Base-by-base conservation (phyloP, 306 rosid genomes). In the Begonia masoniana region DNA sequence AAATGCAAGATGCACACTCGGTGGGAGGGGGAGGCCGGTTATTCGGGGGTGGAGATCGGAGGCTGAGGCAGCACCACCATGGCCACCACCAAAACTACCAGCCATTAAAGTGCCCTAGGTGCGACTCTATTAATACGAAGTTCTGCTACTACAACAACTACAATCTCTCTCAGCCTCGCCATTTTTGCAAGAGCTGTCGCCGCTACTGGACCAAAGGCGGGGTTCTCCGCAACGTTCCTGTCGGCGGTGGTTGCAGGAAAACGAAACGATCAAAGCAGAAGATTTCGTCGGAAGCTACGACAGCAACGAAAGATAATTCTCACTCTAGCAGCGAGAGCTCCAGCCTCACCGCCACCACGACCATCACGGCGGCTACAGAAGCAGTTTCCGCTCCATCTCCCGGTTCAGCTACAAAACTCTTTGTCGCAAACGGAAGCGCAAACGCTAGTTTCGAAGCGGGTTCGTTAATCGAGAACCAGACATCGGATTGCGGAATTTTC, bases 181-280 rank as follows among this genome's bases (percentile, higher is more conserved):
- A 91, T 73, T 91, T 91, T 79, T 91, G 97, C 73, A 91, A 91
- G 74, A 71, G 67, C 78, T 91, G 97, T 72, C 95, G 97, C 7
- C 81, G 97, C 4, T 91, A 91, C 78, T 91, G 97, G 97, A 91
- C 97, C 46, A 85, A 81, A 58, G 97, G 97, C 19, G 97, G 97
- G 35, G 96, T 91, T 67, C 97, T 91, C 61, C 95, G 97, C 23
- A 91, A 85, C 88, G 97, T 91, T 49, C 97, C 97, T 9, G 81
- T 91, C 68, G 97, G 97, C 9, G 97, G 97, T 0, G 97, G 96
- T 1, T 85, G 88, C 65, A 89, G 97, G 8, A 91, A 91, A 70
- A 68, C 97, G 7, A 91, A 91, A 46, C 96, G 97, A 8, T 74
- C 94, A 4, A 83, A 89, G 12, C 61, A 76, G 0, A 78, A 76